Evolutionary conservation across 1,284 basidiomycete species (phyloP).

Genomic region (Heterobasidion occidentale): DNA sequence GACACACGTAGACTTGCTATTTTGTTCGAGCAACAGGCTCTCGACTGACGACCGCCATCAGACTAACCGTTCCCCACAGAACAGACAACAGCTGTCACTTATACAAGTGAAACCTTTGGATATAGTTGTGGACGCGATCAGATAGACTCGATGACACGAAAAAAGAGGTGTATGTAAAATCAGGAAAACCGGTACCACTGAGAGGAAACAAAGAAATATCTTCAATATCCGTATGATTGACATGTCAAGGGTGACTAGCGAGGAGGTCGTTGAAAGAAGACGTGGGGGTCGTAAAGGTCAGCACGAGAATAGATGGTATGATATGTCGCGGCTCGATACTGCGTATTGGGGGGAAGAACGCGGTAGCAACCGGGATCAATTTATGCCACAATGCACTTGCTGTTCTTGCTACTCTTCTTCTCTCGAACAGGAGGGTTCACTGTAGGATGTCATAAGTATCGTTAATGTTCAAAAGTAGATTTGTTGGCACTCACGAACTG

Average conservation of each 20-base stretch:
- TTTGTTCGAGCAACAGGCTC: too few species aligned
- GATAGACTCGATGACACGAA: not conserved
- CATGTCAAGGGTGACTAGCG: not conserved
- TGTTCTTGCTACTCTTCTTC: constrained; percentile 35
- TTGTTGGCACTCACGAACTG: constrained; percentile 63
- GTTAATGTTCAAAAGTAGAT: constrained; percentile 3
- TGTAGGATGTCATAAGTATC: constrained; percentile 22
- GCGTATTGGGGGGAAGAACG: not conserved
- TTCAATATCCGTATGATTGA: constrained; percentile 4
- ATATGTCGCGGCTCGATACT: constrained; percentile 8
- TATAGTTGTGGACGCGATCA: not conserved
- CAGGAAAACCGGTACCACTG: constrained; percentile 6
- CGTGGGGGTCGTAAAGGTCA: constrained; percentile 16
- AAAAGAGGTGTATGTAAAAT: not conserved
- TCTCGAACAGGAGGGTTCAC: constrained; percentile 64
- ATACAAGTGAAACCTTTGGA: not conserved
- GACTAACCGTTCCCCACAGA: too few species aligned
- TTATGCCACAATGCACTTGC: constrained; percentile 58
- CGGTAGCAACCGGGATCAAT: constrained; percentile 5
- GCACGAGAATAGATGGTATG: constrained; percentile 16
- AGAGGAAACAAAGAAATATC: constrained; percentile 5
- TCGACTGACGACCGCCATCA: too few species aligned
- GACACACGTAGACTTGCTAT: too few species aligned
- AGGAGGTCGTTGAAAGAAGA: constrained; percentile 9
- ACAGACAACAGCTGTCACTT: not conserved